A percentile compares a stretch with the other conserved stretches of the same genome.
Conservation (phyloP, 257 asterid species). For the Solanum chilense region DNA sequence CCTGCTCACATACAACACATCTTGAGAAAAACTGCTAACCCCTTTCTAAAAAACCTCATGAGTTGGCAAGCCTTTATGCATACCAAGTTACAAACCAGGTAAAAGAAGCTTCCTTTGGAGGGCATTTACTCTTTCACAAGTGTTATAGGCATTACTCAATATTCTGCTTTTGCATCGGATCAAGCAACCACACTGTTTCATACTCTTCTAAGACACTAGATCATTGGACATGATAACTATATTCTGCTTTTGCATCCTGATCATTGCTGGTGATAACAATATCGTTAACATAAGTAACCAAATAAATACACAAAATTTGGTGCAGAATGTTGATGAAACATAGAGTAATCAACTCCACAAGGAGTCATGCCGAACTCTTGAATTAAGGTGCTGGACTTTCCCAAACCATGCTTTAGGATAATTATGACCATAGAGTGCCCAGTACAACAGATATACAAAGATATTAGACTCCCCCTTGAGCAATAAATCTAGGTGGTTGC, state of each 20-base stretch:
- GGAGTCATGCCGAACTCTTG: background rate
- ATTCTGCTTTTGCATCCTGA: background rate
- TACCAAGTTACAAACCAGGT: background rate
- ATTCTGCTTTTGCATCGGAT: background rate
- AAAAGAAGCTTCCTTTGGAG: background rate
- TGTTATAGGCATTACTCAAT: background rate
- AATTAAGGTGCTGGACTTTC: background rate
- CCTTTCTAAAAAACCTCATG: background rate
- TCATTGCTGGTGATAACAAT: background rate
- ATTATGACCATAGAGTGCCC: background rate
- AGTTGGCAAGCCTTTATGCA: background rate
- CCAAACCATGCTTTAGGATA: background rate
- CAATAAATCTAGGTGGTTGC: background rate
- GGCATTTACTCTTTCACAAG: background rate
- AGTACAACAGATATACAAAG: background rate
- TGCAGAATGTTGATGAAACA: background rate
- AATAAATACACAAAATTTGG: background rate
- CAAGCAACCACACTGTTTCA: background rate
- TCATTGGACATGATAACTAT: too few species aligned
- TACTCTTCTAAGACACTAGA: background rate
- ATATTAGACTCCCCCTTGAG: background rate
- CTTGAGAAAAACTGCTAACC: background rate
- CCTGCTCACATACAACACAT: background rate
- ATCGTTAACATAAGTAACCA: background rate
- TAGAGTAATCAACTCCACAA: background rate